Percentiles rank a stretch among this genome's conserved stretches.
phyloP scores from a whole-genome alignment of 2,329 filamentous ascomycete genomes.

The Cordyceps cicadae region DNA sequence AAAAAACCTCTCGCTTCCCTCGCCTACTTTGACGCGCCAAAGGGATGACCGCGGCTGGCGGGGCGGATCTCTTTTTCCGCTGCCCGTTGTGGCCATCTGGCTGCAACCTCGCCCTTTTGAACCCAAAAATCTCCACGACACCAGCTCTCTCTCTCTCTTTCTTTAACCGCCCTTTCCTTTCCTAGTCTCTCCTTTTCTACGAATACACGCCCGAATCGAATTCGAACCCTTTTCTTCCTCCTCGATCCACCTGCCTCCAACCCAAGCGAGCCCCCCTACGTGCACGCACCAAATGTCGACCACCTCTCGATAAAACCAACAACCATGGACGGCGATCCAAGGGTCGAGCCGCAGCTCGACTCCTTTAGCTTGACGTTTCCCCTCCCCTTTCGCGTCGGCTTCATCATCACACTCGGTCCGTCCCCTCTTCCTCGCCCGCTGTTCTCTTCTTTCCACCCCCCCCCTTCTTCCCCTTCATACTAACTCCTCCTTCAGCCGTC shows the following conservation, averaged over 20 bases:
- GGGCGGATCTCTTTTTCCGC: background rate
- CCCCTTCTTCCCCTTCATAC: background rate
- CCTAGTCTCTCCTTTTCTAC: background rate
- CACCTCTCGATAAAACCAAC: background rate
- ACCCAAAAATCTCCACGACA: background rate
- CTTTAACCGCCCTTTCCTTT: background rate
- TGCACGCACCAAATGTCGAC: constrained; percentile 1
- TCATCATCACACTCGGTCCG: constrained; percentile 77
- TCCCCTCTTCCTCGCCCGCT: background rate
- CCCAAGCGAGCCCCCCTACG: background rate
- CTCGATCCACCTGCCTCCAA: background rate
- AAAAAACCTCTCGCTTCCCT: background rate
- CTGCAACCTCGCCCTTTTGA: background rate
- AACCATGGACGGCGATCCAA: constrained; percentile 64
- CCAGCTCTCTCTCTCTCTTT: background rate
- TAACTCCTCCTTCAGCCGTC: constrained; percentile 50
- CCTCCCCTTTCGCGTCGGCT: constrained; percentile 79
- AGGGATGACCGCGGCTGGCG: background rate
- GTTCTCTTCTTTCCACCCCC: background rate
- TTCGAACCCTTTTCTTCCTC: background rate
- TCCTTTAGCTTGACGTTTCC: constrained; percentile 80
- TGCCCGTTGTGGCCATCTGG: background rate
- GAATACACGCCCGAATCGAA: background rate
- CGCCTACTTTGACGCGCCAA: background rate
- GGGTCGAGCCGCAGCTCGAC: constrained; percentile 66